A percentile compares a stretch with the other conserved stretches of the same genome.
Evolutionary conservation across 1,284 basidiomycete genomes (phyloP).

Genomic region (Coniferiporia sulphurascens): DNA sequence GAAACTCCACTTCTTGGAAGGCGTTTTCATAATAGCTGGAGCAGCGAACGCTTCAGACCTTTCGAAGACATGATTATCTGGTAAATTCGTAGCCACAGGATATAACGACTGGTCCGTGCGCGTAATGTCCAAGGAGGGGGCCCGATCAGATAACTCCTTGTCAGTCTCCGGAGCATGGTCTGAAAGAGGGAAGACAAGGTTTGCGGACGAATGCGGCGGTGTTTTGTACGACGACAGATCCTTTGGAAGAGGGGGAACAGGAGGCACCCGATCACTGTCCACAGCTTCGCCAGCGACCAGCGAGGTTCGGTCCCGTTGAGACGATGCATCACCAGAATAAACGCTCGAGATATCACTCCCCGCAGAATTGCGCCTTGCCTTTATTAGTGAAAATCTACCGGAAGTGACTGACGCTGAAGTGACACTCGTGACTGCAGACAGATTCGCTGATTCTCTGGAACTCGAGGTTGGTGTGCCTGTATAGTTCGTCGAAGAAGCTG

Average conservation of each 20-base stretch:
- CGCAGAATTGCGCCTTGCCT: slow-evolving; percentile 69
- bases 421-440: slow-evolving; percentile 69
- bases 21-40: slow-evolving; percentile 26
- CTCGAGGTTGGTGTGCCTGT: slow-evolving; percentile 69
- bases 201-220: slow-evolving; percentile 50
- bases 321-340: slow-evolving; percentile 58
- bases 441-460: slow-evolving; percentile 78
- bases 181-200: slow-evolving; percentile 44
- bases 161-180: slow-evolving; percentile 34
- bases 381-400: slow-evolving; percentile 55
- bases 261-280: slow-evolving; percentile 63
- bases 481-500: slow-evolving; percentile 83
- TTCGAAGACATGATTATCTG: not conserved
- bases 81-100: not conserved
- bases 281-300: slow-evolving; percentile 52
- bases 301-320: slow-evolving; percentile 62
- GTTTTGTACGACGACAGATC: slow-evolving; percentile 78
- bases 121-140: slow-evolving; percentile 51
- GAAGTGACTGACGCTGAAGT: slow-evolving; percentile 69
- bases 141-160: slow-evolving; percentile 38
- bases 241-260: slow-evolving; percentile 95
- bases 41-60: slow-evolving; percentile 6
- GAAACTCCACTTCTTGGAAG: slow-evolving; percentile 94
- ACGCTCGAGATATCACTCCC: slow-evolving; percentile 81
- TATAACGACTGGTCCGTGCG: slow-evolving; percentile 16